Evolutionary conservation across 2,329 filamentous ascomycete species (phyloP).

Genomic region (Fusarium napiforme): DNA sequence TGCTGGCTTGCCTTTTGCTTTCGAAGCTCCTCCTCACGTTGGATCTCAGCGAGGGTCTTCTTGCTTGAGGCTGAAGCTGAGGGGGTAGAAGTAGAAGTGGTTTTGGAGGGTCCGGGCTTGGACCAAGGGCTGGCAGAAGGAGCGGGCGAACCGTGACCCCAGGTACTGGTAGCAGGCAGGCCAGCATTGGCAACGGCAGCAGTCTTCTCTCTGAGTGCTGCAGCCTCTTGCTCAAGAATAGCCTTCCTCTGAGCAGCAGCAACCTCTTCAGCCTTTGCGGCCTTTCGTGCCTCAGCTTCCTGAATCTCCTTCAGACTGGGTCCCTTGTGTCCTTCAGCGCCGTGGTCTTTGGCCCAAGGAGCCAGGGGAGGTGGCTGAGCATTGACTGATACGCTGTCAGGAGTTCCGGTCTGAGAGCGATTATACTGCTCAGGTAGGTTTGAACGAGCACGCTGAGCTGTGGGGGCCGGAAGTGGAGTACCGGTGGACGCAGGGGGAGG

Average conservation of each 20-base stretch:
- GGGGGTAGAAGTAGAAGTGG: conserved; percentile 39
- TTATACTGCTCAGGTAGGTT: conserved; percentile 81
- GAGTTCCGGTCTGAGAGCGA: conserved; percentile 82
- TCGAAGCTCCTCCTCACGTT: conserved; percentile 85
- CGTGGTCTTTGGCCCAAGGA: conserved; percentile 92
- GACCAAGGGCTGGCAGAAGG: conserved; percentile 74
- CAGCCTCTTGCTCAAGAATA: conserved; percentile 81
- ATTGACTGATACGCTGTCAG: conserved; percentile 59
- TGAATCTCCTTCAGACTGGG: conserved; percentile 97
- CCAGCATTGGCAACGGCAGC: conserved; percentile 63
- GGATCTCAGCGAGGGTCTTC: conserved; percentile 95
- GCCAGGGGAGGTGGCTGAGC: conserved; percentile 77
- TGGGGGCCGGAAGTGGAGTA: conserved; percentile 87
- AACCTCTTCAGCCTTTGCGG: conserved; percentile 86
- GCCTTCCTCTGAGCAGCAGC: conserved; percentile 82
- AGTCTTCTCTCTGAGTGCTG: conserved; percentile 67
- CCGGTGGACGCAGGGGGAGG: conserved; percentile 72
- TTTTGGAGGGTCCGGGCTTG: conserved; percentile 67
- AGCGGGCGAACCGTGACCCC: conserved; percentile 82
- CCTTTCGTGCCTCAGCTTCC: conserved; percentile 92
- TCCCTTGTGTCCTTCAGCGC: conserved; percentile 76
- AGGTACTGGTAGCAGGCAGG: conserved; percentile 87
- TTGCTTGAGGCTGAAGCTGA: conserved; percentile 61
- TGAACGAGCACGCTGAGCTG: conserved; percentile 84
- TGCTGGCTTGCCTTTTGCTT: conserved; percentile 79